Conservation (phyloP, 371 early-diverging fungal genomes). For the Cokeromyces recurvatus region DNA sequence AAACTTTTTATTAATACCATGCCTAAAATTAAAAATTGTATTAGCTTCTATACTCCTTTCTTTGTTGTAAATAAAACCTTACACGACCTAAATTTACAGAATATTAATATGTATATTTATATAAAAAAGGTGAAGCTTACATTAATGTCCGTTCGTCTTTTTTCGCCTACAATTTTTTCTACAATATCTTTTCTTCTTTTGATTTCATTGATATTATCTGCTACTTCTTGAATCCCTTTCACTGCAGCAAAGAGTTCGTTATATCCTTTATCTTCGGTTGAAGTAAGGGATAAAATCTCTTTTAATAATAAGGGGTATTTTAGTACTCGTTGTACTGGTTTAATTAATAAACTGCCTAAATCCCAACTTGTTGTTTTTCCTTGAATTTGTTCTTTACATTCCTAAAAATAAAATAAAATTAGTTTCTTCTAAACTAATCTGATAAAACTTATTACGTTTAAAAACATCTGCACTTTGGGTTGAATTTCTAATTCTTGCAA, state of each 20-base stretch:
- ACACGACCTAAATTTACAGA: conserved; percentile 18
- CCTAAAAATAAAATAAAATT: no score
- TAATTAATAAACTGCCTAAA: conserved; percentile 73
- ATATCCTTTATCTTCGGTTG: conserved; percentile 56
- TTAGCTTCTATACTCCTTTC: no score
- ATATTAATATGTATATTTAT: no score
- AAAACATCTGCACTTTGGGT: no score
- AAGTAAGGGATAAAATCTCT: conserved; percentile 60
- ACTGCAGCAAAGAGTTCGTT: conserved; percentile 47
- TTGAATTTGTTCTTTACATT: conserved; percentile 50
- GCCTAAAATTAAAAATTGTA: conserved; percentile 33
- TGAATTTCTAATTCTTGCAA: conserved; percentile 51
- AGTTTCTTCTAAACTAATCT: no score
- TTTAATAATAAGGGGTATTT: conserved; percentile 62
- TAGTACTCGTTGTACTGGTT: conserved; percentile 90
- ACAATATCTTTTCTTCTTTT: conserved; percentile 85
- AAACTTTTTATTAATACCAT: conserved; percentile 66
- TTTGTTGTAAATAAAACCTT: conserved; percentile 1
- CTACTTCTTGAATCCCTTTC: conserved; percentile 61
- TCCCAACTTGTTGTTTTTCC: conserved; percentile 79
- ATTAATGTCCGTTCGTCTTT: conserved; percentile 60
- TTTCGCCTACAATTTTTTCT: conserved; percentile 78
- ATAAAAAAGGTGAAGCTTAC: no score
- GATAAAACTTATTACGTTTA: no score
- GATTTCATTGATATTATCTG: conserved; percentile 81